Evolutionary conservation across 371 early-diverging fungal species (phyloP), one percentile per base, ranked within the genome.

Genomic region (Circinella minor): DNA sequence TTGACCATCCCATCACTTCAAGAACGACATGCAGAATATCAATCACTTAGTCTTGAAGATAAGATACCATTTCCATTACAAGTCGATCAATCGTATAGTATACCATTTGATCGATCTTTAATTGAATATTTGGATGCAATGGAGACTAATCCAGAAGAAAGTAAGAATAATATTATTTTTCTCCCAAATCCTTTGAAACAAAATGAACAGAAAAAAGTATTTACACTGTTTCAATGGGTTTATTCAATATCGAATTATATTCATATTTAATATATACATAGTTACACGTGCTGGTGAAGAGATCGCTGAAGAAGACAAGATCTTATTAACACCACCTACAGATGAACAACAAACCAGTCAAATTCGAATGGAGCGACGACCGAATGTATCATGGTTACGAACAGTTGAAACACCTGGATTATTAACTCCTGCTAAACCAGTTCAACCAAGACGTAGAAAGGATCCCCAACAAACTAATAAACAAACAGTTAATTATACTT

Each of bases 61-160:
- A 47, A 68, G 20, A 47, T 36, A 4, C 62, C 62, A 9, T 63
- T 46, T 20, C 61, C 62, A 11, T 43, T 68, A n/a, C 68, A 68
- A 18, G 34, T 60, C 13, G 68, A 68, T 18, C 49, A 54, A 38
- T 48, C 71, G 27, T 89, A 91, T 66, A 75, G 85, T 48, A 86
- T 93, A 74, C 90, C 92, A 2, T 84, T 93, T 60, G 91, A 93
- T 69, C 86, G 89, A 15, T 77, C 92, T 7, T 69, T 93, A 67
- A 85, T 88, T 37, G 83, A 83, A 68, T 88, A 83, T 68, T 74
- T 87, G 43, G 82, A 84, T 54, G 80, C 77, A 49, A 81, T 81
- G 68, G 84, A 82, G 55, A 71, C 51, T 4, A 71, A 80, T 67
- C 73, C 74, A 11, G 83, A 82, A 43, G 77, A 74, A 66, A 74